Conservation (phyloP, 441 rosid genomes). For the Erodium texanum region DNA sequence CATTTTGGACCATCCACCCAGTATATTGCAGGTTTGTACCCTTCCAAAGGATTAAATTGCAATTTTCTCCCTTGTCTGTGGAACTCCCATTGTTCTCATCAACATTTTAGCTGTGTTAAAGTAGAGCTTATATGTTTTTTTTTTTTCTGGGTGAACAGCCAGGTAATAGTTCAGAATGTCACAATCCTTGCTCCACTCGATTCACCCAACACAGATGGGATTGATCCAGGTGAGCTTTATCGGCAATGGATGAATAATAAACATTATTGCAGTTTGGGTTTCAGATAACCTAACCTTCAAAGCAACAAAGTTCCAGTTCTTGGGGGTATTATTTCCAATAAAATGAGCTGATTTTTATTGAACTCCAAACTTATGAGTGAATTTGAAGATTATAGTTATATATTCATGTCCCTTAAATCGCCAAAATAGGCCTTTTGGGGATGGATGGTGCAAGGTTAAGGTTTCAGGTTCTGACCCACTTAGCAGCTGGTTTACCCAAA, state of each 20-base stretch:
- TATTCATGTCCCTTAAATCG: neutral
- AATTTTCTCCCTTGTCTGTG: conserved; percentile 16
- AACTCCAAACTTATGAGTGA: neutral
- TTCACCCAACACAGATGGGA: conserved; percentile 92
- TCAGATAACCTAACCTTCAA: neutral
- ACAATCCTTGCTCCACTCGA: conserved; percentile 88
- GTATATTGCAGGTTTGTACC: conserved; percentile 80
- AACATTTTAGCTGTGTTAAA: conserved; percentile 8
- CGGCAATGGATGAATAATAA: neutral
- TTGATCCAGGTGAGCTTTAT: conserved; percentile 66
- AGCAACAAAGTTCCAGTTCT: conserved; percentile 4
- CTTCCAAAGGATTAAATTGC: neutral
- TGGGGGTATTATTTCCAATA: neutral
- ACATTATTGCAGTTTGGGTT: conserved; percentile 16
- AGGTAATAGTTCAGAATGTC: conserved; percentile 68
- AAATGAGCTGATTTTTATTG: neutral
- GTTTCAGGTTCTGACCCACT: neutral
- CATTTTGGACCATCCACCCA: conserved; percentile 96
- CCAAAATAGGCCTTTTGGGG: neutral
- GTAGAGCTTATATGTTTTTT: conserved; percentile 31
- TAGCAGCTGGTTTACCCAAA: too few species aligned
- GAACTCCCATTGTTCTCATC: conserved; percentile 15
- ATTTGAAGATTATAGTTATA: neutral
- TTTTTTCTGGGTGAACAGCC: conserved; percentile 61
- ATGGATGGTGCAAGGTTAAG: neutral